phyloP scores from a whole-genome alignment of 345 rosid species.

The Gossypium longicalyx region DNA sequence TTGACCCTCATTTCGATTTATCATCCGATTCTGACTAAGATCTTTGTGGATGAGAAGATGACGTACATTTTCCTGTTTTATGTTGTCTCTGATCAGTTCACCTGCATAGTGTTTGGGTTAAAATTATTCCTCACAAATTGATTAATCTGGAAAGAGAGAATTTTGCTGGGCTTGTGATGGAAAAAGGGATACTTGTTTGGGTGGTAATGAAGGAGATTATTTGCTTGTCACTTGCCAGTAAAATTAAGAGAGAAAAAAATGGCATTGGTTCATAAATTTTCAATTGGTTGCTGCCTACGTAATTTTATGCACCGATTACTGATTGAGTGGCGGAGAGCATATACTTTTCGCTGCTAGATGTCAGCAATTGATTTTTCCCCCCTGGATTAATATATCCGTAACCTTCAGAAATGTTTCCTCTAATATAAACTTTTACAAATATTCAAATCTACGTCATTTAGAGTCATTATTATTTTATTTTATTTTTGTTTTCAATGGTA shows the following conservation, averaged over 20 bases:
- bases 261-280: background rate
- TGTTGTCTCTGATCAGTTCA: background rate
- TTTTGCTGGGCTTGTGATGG: background rate
- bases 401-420: too few relatives aligned
- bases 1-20: conserved; percentile 35
- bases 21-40: conserved; percentile 67
- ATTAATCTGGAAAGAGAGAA: background rate
- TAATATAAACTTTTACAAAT: too few relatives aligned
- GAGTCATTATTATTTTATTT: too few relatives aligned
- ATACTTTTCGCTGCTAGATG: background rate
- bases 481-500: too few relatives aligned
- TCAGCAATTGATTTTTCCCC: background rate
- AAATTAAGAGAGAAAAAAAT: background rate
- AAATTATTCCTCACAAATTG: background rate
- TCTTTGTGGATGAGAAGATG: background rate
- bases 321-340: background rate
- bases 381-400: too few relatives aligned
- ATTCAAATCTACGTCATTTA: too few relatives aligned
- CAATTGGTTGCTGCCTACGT: background rate
- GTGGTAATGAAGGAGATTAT: too few relatives aligned
- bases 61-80: background rate
- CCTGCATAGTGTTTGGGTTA: background rate
- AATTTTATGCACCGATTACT: background rate
- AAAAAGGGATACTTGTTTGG: background rate
- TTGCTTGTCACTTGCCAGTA: background rate